Evolutionary conservation across 2,329 filamentous ascomycete genomes (phyloP).

Genomic region (Alternaria alternata): DNA sequence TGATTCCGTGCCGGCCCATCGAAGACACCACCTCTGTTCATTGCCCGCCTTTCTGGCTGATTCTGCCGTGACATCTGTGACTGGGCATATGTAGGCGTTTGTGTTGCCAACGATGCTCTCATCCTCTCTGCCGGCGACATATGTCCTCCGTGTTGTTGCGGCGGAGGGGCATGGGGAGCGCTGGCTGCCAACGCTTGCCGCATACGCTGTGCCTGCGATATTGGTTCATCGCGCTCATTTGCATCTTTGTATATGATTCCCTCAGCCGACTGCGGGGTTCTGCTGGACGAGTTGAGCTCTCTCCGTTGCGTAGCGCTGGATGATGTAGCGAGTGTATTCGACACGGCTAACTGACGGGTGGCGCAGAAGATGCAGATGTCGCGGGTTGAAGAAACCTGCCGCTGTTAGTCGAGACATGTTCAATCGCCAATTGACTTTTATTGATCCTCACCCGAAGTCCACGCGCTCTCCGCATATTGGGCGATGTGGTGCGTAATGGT

Average conservation of each 20-base stretch:
- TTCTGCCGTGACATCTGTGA: constrained; percentile 22
- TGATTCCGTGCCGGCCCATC: constrained; percentile 29
- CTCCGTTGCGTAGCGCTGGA: constrained; percentile 37
- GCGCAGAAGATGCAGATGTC: constrained; percentile 52
- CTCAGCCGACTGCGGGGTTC: constrained; percentile 42
- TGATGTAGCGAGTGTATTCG: constrained; percentile 24
- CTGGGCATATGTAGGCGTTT: constrained; percentile 16
- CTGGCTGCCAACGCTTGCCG: constrained; percentile 33
- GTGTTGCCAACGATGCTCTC: constrained; percentile 19
- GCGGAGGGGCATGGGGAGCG: constrained; percentile 20
- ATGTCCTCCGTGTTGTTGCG: constrained; percentile 23
- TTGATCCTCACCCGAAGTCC: constrained; percentile 36
- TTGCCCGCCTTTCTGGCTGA: constrained; percentile 22
- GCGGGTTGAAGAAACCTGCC: constrained; percentile 45
- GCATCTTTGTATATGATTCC: constrained; percentile 37
- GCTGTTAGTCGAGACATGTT: constrained; percentile 11
- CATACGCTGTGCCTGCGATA: constrained; percentile 42
- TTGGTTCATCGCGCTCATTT: constrained; percentile 22
- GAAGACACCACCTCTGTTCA: constrained; percentile 23
- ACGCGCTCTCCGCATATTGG: constrained; percentile 43
- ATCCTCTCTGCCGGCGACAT: constrained; percentile 29
- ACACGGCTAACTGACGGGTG: constrained; percentile 41
- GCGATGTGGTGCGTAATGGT: constrained; percentile 10
- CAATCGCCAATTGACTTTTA: not conserved
- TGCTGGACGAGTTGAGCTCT: constrained; percentile 44